A percentile compares a stretch with the other conserved stretches of the same genome.
phyloP scores from a whole-genome alignment of 2,329 filamentous ascomycete genomes.

The Fusarium nanum region DNA sequence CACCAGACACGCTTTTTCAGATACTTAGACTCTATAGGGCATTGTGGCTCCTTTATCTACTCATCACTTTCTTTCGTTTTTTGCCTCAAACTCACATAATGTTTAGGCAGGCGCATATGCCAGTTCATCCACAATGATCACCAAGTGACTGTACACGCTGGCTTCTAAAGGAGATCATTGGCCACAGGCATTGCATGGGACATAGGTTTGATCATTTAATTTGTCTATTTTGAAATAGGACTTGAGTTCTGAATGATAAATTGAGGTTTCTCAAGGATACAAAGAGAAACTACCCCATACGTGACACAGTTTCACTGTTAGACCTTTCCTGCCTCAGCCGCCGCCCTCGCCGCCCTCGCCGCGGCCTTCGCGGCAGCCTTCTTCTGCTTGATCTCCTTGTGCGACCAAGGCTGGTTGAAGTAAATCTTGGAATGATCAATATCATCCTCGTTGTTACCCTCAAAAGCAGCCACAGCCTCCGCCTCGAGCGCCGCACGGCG shows the following conservation, averaged over 20 bases:
- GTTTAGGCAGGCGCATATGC: no score
- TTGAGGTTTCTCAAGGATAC: not conserved
- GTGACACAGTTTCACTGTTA: not conserved
- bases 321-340: not conserved
- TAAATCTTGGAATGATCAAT: not conserved
- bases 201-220: not conserved
- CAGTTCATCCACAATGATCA: no score
- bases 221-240: not conserved
- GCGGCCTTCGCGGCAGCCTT: not conserved
- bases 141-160: no score
- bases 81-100: no score
- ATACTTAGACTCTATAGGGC: no score
- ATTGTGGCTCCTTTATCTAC: no score
- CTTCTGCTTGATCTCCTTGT: not conserved
- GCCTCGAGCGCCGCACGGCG: not conserved
- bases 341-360: not conserved
- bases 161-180: no score
- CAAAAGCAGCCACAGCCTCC: not conserved
- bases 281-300: not conserved
- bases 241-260: not conserved
- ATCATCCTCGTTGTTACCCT: not conserved
- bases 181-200: not conserved
- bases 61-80: rapidly evolving
- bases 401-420: not conserved
- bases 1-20: no score